Percentiles rank a stretch among this genome's conserved stretches.
These are phyloP conservation scores for Sparassis latifolia DNA, from an alignment of 1,284 basidiomycete genomes.

Conservation along the genomic window DNA sequence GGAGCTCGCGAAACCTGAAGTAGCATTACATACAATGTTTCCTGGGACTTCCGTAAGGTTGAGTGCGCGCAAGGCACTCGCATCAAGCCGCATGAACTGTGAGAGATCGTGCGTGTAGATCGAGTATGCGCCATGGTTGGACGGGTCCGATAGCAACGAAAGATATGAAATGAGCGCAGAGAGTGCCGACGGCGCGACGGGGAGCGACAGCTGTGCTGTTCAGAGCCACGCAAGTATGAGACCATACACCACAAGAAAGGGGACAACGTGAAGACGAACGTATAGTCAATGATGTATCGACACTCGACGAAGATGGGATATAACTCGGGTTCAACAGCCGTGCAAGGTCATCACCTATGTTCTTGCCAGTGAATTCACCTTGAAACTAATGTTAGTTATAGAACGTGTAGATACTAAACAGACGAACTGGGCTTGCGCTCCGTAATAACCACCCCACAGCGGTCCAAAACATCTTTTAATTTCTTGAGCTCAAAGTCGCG, in stretches of 20 bases:
- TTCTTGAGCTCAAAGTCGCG: conserved; percentile 86
- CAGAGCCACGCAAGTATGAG: too few species aligned
- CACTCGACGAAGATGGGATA: conserved; percentile 33
- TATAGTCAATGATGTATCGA: conserved; percentile 41
- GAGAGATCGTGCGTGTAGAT: conserved; percentile 87
- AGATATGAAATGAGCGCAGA: conserved; percentile 84
- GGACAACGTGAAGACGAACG: conserved; percentile 29
- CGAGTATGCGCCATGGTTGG: conserved; percentile 79
- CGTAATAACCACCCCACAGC: conserved; percentile 88
- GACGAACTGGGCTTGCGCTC: conserved; percentile 77
- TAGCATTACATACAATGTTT: conserved; percentile 16
- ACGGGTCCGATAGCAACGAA: conserved; percentile 73
- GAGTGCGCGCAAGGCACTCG: conserved; percentile 88
- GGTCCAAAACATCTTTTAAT: conserved; percentile 77
- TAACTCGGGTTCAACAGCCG: conserved; percentile 59
- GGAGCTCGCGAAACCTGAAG: too few species aligned
- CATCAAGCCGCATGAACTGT: conserved; percentile 95
- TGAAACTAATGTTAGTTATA: neutral
- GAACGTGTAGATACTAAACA: neutral
- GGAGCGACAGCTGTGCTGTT: conserved; percentile 75
- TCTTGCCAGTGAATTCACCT: conserved; percentile 84
- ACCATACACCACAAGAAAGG: neutral
- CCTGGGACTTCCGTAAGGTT: conserved; percentile 67
- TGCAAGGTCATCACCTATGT: conserved; percentile 80
- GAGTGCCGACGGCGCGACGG: conserved; percentile 75